A percentile compares a stretch with the other conserved stretches of the same genome.
Conservation (phyloP, 805 yeast genomes). For the Metschnikowia reukaufii region DNA sequence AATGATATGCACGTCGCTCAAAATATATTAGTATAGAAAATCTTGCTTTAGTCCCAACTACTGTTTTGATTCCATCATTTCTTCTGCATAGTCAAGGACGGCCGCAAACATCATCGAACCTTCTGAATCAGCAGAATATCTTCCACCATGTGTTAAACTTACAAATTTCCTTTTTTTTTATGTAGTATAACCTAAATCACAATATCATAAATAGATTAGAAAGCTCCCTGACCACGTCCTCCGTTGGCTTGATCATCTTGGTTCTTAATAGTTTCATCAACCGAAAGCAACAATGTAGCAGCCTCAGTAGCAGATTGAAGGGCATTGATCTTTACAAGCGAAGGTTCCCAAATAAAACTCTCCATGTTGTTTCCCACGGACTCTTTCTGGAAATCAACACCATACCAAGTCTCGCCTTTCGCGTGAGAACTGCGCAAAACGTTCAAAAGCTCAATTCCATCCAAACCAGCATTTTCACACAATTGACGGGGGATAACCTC, state of each 20-base stretch:
- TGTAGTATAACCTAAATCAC: not conserved
- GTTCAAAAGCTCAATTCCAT: slow-evolving; percentile 92
- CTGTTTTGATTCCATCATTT: too few relatives aligned
- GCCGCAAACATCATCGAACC: too few relatives aligned
- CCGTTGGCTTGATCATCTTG: slow-evolving; percentile 59
- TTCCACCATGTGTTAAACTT: too few relatives aligned
- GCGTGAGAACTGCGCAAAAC: slow-evolving; percentile 91
- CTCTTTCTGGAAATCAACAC: slow-evolving; percentile 88
- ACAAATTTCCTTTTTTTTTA: not conserved
- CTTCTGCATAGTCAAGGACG: too few relatives aligned
- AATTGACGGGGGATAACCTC: slow-evolving; percentile 96
- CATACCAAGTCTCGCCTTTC: slow-evolving; percentile 87
- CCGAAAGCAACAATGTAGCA: slow-evolving; percentile 86
- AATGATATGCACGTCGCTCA: too few relatives aligned
- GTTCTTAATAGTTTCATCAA: slow-evolving; percentile 88
- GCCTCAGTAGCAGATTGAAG: slow-evolving; percentile 95
- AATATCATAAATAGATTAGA: slow-evolving; percentile 4
- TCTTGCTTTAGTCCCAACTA: too few relatives aligned
- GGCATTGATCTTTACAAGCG: slow-evolving; percentile 92
- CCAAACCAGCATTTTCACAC: slow-evolving; percentile 99
- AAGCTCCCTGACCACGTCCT: slow-evolving; percentile 69
- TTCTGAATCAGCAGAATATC: too few relatives aligned
- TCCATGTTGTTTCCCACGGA: slow-evolving; percentile 79
- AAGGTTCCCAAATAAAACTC: slow-evolving; percentile 96
- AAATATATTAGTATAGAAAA: too few relatives aligned